Conservation (phyloP, 352 stramenopile species). For the Thalassiosira mediterranea region DNA sequence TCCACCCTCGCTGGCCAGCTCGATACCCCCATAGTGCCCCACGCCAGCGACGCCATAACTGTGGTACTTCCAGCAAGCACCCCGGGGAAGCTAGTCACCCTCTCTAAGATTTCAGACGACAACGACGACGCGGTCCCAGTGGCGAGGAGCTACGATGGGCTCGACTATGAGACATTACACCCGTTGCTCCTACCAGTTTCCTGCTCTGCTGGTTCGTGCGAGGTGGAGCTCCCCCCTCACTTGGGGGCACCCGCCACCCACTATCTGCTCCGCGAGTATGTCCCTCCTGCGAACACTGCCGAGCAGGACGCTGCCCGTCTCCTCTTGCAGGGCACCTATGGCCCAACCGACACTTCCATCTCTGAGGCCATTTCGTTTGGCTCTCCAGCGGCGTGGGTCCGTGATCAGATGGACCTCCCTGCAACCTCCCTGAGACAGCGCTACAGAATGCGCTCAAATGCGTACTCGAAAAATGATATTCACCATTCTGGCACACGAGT, state of each 20-base stretch:
- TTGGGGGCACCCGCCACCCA: not conserved
- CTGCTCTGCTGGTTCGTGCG: constrained; percentile 13
- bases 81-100: not conserved
- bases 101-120: constrained; percentile 4
- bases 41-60: not conserved
- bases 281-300: not conserved
- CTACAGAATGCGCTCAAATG: constrained; percentile 46
- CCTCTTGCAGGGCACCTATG: constrained; percentile 49
- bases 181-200: constrained; percentile 6
- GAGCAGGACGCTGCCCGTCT: constrained; percentile 19
- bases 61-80: constrained; percentile 7
- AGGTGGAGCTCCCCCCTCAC: constrained; percentile 5
- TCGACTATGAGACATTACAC: constrained; percentile 25
- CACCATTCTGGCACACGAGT: constrained; percentile 22
- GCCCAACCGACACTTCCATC: constrained; percentile 41
- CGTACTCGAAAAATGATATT: constrained; percentile 30
- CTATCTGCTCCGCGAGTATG: constrained; percentile 30
- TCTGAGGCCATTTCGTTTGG: constrained; percentile 21
- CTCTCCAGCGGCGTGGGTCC: constrained; percentile 37
- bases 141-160: constrained; percentile 26
- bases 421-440: constrained; percentile 29
- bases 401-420: constrained; percentile 38
- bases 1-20: not conserved
- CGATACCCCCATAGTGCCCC: constrained; percentile 11
- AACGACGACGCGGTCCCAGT: constrained; percentile 15